A percentile compares a stretch with the other conserved stretches of the same genome.
These are phyloP conservation scores for Coprinellus micaceus DNA, from an alignment of 768 basidiomycete genomes.

Conservation along the genomic window DNA sequence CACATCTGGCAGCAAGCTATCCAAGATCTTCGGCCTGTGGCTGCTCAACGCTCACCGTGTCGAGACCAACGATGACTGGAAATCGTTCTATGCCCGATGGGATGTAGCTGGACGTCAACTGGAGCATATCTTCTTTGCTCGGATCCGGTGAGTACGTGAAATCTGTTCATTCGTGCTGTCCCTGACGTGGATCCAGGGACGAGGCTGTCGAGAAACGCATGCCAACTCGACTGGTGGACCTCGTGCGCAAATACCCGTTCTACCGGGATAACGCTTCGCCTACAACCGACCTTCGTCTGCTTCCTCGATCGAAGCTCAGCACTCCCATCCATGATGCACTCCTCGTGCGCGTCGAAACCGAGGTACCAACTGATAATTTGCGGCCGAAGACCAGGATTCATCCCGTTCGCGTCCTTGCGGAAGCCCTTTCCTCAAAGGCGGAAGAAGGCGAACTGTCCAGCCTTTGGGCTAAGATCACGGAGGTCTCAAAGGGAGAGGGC, in stretches of 20 bases:
- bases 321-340: conserved; percentile 63
- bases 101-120: conserved; percentile 66
- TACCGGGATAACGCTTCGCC: conserved; percentile 26
- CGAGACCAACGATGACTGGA: conserved; percentile 55
- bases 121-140: conserved; percentile 73
- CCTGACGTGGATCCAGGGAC: conserved; percentile 39
- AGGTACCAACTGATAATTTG: conserved; percentile 39
- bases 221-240: conserved; percentile 67
- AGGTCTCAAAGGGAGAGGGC: conserved; percentile 32
- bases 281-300: conserved; percentile 37
- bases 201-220: conserved; percentile 52
- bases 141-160: conserved; percentile 67
- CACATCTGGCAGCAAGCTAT: conserved; percentile 73
- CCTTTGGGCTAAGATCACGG: conserved; percentile 56
- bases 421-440: conserved; percentile 49
- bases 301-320: conserved; percentile 64
- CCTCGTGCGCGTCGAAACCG: conserved; percentile 61
- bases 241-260: conserved; percentile 71
- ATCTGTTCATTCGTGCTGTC: not conserved
- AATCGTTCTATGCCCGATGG: conserved; percentile 69
- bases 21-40: conserved; percentile 74
- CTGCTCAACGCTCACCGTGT: conserved; percentile 49
- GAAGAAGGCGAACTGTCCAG: conserved; percentile 31
- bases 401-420: conserved; percentile 56
- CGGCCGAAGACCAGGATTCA: conserved; percentile 37